Evolutionary conservation across 1,139 yeast species (phyloP).

Genomic region (Debaryomycetaceae sp.): DNA sequence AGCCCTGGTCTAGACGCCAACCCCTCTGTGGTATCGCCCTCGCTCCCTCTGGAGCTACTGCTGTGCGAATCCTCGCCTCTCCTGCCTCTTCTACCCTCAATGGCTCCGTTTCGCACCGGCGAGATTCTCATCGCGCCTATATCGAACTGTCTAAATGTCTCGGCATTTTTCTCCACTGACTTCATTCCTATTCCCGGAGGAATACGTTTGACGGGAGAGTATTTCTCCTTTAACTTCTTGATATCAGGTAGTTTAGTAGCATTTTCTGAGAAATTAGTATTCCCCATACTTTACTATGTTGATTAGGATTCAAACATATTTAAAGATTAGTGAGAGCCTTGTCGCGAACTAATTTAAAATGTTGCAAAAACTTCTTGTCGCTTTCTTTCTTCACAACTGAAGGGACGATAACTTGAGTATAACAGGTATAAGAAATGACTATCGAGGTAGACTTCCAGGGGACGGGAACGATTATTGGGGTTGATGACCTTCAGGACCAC

Average conservation of each 20-base stretch:
- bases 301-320: not conserved
- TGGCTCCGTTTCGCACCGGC: not conserved
- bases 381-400: not conserved
- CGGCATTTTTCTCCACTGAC: slow-evolving; percentile 1
- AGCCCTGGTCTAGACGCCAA: not conserved
- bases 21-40: not conserved
- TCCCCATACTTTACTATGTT: not conserved
- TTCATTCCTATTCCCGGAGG: slow-evolving; percentile 6
- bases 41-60: not conserved
- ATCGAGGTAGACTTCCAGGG: slow-evolving; percentile 7
- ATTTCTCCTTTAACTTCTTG: slow-evolving; percentile 11
- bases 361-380: slow-evolving; percentile 1
- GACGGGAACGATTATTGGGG: slow-evolving; percentile 24
- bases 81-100: not conserved
- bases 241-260: not conserved
- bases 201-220: slow-evolving; percentile 13
- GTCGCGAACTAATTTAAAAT: not conserved
- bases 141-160: slow-evolving; percentile 9
- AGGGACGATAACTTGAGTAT: not conserved
- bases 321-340: not conserved
- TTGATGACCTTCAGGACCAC: slow-evolving; percentile 53
- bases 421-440: slow-evolving; percentile 4
- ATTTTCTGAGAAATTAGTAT: not conserved
- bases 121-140: slow-evolving; percentile 4
- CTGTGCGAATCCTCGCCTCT: not conserved